A percentile compares a stretch with the other conserved stretches of the same genome.
Evolutionary conservation across 1,139 yeast species (phyloP).

Genomic region (Zygoascus meyerae): DNA sequence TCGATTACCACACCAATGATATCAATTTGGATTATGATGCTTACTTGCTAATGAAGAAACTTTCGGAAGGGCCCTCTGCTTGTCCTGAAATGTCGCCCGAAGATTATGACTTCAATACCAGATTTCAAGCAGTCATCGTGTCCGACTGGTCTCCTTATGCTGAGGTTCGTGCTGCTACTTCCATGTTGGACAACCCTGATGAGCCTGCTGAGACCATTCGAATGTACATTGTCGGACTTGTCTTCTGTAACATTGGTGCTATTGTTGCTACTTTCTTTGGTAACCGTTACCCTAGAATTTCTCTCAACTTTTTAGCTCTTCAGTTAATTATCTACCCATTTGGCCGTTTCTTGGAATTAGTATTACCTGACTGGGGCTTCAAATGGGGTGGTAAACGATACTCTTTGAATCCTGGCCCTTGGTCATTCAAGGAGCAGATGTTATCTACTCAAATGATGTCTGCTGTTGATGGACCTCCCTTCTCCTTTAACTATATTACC

Average conservation of each 20-base stretch:
- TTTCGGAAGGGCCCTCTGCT: constrained; percentile 22
- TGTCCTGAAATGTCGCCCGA: constrained; percentile 14
- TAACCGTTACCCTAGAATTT: constrained; percentile 46
- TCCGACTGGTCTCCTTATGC: constrained; percentile 47
- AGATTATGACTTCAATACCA: constrained; percentile 34
- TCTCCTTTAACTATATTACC: constrained; percentile 34
- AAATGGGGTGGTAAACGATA: constrained; percentile 35
- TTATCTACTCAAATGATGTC: constrained; percentile 45
- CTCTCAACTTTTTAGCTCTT: constrained; percentile 43
- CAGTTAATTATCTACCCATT: constrained; percentile 30
- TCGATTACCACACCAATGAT: constrained; percentile 42
- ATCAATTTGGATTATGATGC: constrained; percentile 37
- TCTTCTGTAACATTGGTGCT: constrained; percentile 36
- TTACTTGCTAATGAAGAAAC: constrained; percentile 23
- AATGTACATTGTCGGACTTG: constrained; percentile 39
- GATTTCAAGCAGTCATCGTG: constrained; percentile 38
- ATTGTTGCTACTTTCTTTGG: constrained; percentile 51
- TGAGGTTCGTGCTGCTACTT: constrained; percentile 44
- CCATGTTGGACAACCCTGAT: constrained; percentile 41
- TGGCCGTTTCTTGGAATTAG: constrained; percentile 17
- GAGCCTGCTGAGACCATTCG: constrained; percentile 42
- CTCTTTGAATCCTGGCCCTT: constrained; percentile 55
- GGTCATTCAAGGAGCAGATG: constrained; percentile 68
- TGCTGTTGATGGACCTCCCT: constrained; percentile 41
- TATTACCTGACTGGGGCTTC: constrained; percentile 47